phyloP scores from a whole-genome alignment of 495 filamentous ascomycete species.

The Bacidia gigantensis region DNA sequence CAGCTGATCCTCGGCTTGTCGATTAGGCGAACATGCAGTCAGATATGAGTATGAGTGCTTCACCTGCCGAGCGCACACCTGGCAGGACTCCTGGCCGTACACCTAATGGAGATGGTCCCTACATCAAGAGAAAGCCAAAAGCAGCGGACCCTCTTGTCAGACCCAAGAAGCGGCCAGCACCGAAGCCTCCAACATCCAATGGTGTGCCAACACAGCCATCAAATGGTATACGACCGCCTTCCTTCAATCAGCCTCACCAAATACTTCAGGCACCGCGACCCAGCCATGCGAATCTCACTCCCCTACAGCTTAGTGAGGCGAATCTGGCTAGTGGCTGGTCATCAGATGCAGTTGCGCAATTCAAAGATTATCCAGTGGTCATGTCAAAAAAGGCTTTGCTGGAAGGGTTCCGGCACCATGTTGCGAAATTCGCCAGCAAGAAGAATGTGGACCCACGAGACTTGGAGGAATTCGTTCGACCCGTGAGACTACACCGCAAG shows the following conservation, averaged over 20 bases:
- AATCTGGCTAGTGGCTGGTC: slow-evolving; percentile 47
- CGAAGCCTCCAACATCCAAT: not conserved
- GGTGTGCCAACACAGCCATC: slow-evolving; percentile 1
- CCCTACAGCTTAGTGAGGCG: slow-evolving; percentile 3
- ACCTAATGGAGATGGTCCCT: slow-evolving; percentile 19
- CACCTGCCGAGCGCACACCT: slow-evolving; percentile 34
- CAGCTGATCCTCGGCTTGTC: not conserved
- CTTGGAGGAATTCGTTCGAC: slow-evolving; percentile 69
- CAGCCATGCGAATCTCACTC: slow-evolving; percentile 7
- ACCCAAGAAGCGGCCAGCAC: slow-evolving; percentile 36
- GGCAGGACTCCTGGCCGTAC: slow-evolving; percentile 27
- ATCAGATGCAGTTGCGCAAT: slow-evolving; percentile 35
- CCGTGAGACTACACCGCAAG: slow-evolving; percentile 75
- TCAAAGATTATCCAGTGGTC: slow-evolving; percentile 55
- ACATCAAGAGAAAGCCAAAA: slow-evolving; percentile 33
- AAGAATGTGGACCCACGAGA: slow-evolving; percentile 56
- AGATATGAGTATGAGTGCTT: slow-evolving; percentile 40
- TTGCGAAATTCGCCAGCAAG: slow-evolving; percentile 60
- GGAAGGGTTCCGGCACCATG: slow-evolving; percentile 71
- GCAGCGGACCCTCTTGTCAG: slow-evolving; percentile 55
- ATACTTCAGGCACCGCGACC: slow-evolving; percentile 14
- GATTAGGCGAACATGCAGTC: not conserved
- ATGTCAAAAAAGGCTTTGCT: slow-evolving; percentile 68
- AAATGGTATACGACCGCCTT: slow-evolving; percentile 5
- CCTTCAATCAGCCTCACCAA: slow-evolving; percentile 4